phyloP scores from a whole-genome alignment of 2,329 filamentous ascomycete species.

The Falciphora oryzae region DNA sequence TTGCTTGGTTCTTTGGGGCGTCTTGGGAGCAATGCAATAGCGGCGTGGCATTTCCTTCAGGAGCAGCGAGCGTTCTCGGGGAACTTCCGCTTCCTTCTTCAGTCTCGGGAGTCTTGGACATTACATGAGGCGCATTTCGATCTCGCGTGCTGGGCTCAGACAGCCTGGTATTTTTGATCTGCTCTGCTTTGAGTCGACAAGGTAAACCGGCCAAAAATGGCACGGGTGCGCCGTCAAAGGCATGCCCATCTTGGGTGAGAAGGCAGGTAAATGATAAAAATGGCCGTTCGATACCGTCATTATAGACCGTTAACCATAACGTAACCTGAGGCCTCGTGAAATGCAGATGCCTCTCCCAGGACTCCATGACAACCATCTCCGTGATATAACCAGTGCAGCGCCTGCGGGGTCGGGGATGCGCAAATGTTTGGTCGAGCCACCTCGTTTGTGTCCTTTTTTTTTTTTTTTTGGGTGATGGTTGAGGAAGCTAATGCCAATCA shows the following conservation, averaged over 20 bases:
- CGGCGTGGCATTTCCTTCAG: slow-evolving; percentile 18
- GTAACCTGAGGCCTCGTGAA: not conserved
- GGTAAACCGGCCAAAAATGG: not conserved
- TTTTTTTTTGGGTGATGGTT: slow-evolving; percentile 17
- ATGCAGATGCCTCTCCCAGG: not conserved
- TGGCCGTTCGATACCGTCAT: not conserved
- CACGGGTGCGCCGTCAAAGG: not conserved
- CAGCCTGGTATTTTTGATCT: not conserved
- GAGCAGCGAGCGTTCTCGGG: slow-evolving; percentile 5
- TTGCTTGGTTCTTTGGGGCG: not conserved
- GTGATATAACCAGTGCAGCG: not conserved
- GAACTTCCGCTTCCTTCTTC: slow-evolving; percentile 8
- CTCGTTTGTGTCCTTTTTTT: slow-evolving; percentile 20
- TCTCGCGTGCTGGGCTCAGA: not conserved
- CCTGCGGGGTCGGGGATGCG: not conserved
- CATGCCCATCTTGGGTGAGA: not conserved
- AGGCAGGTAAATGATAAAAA: not conserved
- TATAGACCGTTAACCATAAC: not conserved
- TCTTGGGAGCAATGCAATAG: not conserved
- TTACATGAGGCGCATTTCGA: slow-evolving; percentile 15
- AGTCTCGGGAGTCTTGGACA: slow-evolving; percentile 9
- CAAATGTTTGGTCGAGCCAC: slow-evolving; percentile 6
- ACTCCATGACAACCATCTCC: not conserved
- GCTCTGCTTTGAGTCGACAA: not conserved
- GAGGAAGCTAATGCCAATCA: slow-evolving; percentile 12